These are phyloP conservation scores for Logfia minima DNA, from an alignment of 129 eudicot genomes.

Conservation along the genomic window DNA sequence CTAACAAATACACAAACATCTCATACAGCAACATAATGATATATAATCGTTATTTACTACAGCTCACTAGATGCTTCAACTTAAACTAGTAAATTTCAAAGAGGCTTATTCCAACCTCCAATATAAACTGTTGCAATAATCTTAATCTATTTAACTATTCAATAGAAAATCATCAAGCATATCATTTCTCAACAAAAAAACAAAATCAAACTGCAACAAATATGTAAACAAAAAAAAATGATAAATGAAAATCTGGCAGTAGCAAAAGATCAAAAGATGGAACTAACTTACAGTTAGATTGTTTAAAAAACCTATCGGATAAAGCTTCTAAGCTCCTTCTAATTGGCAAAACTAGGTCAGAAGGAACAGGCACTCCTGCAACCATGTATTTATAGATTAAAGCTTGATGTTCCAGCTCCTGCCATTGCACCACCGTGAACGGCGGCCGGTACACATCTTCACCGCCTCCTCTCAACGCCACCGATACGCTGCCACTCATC, in stretches of 20 bases:
- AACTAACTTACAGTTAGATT: slow-evolving; percentile 45
- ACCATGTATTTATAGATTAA: slow-evolving; percentile 27
- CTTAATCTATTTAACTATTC: neutral
- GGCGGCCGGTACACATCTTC: slow-evolving; percentile 7
- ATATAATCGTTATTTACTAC: too few species aligned
- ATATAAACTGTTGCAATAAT: neutral
- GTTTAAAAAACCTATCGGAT: slow-evolving; percentile 51
- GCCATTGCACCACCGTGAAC: slow-evolving; percentile 37
- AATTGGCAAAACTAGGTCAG: slow-evolving; percentile 63
- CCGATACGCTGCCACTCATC: slow-evolving; percentile 31
- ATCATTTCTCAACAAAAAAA: too few species aligned
- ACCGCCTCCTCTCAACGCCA: slow-evolving; percentile 18
- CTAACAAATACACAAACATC: neutral
- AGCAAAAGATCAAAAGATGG: neutral
- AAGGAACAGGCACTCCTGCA: slow-evolving; percentile 55
- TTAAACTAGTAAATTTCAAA: neutral
- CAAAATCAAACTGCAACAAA: too few species aligned
- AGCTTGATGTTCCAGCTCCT: slow-evolving; percentile 39
- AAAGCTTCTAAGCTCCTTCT: slow-evolving; percentile 51
- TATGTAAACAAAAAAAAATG: neutral
- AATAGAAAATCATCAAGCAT: neutral
- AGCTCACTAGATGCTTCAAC: neutral
- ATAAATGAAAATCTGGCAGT: neutral
- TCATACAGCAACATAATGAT: neutral
- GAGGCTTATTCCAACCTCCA: neutral